These are phyloP conservation scores for Umbilicus rupestris DNA, from an alignment of 164 flowering plant genomes.

Conservation along the genomic window DNA sequence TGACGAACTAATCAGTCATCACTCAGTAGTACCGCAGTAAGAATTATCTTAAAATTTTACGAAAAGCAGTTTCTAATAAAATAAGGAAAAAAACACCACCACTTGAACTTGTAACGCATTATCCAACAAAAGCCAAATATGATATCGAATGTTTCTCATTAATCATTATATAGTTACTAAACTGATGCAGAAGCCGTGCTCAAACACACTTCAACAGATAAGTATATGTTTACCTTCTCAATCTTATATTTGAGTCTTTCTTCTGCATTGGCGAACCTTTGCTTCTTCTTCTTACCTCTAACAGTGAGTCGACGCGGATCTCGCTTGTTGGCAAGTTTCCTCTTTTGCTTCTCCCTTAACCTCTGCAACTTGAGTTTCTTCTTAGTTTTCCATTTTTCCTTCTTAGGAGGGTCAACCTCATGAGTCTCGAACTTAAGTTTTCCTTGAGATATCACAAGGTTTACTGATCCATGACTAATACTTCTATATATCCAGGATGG, in stretches of 20 bases:
- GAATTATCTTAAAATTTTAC: not conserved
- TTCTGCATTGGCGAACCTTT: conserved; percentile 56
- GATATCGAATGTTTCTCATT: too few species aligned
- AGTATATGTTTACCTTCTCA: conserved; percentile 44
- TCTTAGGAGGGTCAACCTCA: conserved; percentile 64
- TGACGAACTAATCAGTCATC: not conserved
- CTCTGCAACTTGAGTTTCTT: conserved; percentile 64
- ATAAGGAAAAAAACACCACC: too few species aligned
- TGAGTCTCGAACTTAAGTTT: conserved; percentile 66
- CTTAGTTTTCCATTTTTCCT: conserved; percentile 63
- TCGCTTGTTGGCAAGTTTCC: conserved; percentile 61
- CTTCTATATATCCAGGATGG: conserved; percentile 36
- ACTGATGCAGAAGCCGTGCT: not conserved
- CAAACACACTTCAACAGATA: not conserved
- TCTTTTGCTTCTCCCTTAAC: conserved; percentile 59
- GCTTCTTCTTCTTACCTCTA: conserved; percentile 56
- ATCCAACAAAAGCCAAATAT: too few species aligned
- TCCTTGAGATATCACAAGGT: conserved; percentile 56
- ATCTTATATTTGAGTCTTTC: conserved; percentile 66
- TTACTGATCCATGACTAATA: conserved; percentile 43
- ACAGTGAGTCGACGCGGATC: conserved; percentile 67
- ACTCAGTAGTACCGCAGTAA: not conserved
- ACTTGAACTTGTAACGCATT: too few species aligned
- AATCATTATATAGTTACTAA: too few species aligned
- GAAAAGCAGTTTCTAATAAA: too few species aligned